Base-by-base conservation (phyloP, 2,329 filamentous ascomycete species). In the Cercospora zeina region DNA sequence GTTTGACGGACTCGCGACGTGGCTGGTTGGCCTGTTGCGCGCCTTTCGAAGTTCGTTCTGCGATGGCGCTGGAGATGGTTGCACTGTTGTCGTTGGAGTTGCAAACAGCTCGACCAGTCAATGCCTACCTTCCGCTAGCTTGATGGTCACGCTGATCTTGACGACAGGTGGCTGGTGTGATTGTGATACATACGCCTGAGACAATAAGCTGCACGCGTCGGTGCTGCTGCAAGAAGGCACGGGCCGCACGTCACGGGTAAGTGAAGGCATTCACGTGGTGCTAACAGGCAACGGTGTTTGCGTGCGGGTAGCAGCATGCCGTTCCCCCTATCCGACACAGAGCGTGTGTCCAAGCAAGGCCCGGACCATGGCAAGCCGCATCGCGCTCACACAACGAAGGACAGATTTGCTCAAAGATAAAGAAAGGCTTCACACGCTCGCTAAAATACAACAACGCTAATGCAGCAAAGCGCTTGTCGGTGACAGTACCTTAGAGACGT, bases 221-320 rank as follows among this genome's bases (percentile, higher is more conserved):
- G 2, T 50, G 42, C 31, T 45, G 55, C 31, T 39, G 56, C 45
- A 50, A 37, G n/a, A 37, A 58, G 45, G 55, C 55, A 58, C 55
- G 55, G 55, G 42, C 55, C 55, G 55, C 55, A 51, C 34, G 56
- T 59, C 56, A 53, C 47, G 42, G 34, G 56, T 47, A 53, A 59
- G 56, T 59, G 56, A 51, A 51, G 42, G 47, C 21, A 31, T 50
- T n/a, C 56, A 39, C 47, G 47, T 53, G 56, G 30, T 31, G 21
- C 8, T 24, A 11, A 16, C 24, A 24, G 33, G 7, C 19, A 31
- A 27, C 45, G n/a, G 16, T 19, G 45, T 53, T 59, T 42, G 56
- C 56, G 47, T n/a, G 19, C 56, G 56, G 56, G 21, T 59, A 50
- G 47, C 31, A 51, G 56, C 56, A 59, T 36, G 8, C n/a, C 50